Conservation (phyloP, 108 stramenopile genomes). For the Chaetoceros muelleri region DNA sequence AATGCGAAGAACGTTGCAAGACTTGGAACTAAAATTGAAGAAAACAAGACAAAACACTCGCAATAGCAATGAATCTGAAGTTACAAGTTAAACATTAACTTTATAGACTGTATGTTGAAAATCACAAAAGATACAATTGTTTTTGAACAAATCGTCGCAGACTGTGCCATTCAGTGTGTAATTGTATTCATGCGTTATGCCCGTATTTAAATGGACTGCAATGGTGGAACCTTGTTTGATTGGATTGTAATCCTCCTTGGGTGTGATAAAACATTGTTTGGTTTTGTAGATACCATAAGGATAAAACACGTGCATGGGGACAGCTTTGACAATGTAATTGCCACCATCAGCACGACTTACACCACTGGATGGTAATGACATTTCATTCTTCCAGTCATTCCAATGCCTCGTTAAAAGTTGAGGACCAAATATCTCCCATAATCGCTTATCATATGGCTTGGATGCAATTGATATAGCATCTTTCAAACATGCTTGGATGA, state of each 20-base stretch:
- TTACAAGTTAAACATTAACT: too few relatives aligned
- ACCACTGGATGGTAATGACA: too few relatives aligned
- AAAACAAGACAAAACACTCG: too few relatives aligned
- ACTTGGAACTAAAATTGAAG: too few relatives aligned
- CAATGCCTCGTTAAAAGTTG: not conserved
- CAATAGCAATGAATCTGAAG: too few relatives aligned
- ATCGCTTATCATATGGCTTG: not conserved
- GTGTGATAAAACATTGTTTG: not conserved
- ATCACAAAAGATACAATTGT: not conserved
- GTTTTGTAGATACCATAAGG: not conserved
- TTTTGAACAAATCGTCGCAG: not conserved
- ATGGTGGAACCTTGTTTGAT: not conserved
- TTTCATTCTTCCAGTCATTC: not conserved
- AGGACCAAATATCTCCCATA: slow-evolving; percentile 4
- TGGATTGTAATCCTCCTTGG: not conserved
- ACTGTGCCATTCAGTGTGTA: not conserved
- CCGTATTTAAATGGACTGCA: not conserved
- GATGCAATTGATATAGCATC: not conserved
- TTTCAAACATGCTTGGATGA: not conserved
- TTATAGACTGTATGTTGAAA: not conserved
- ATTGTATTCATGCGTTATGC: not conserved
- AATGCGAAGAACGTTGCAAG: slow-evolving; percentile 5
- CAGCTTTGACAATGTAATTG: not conserved
- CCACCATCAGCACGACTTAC: too few relatives aligned
- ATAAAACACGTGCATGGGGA: not conserved